Evolutionary conservation across 257 asterid species (phyloP).

Genomic region (Misopates orontium): DNA sequence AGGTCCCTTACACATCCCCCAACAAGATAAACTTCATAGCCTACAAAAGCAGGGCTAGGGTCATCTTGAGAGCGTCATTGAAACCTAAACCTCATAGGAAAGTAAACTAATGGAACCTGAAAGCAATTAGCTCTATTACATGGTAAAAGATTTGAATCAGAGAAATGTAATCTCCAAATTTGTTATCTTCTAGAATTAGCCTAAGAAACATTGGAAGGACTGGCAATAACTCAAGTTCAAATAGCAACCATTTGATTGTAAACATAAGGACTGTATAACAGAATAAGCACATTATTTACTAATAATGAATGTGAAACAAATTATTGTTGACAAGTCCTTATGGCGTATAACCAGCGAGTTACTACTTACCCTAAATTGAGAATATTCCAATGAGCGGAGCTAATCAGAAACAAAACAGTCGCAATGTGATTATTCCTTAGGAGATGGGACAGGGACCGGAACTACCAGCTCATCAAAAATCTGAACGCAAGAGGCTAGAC

Average conservation of each 20-base stretch:
- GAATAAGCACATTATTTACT: not conserved
- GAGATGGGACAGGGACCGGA: too few species aligned
- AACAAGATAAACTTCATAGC: slow-evolving; percentile 85
- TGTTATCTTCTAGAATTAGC: too few species aligned
- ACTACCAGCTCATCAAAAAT: not conserved
- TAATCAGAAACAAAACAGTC: not conserved
- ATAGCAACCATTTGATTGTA: not conserved
- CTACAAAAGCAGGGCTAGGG: slow-evolving; percentile 33
- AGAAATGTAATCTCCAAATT: not conserved
- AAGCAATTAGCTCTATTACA: slow-evolving; percentile 14
- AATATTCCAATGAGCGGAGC: not conserved
- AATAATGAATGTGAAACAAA: not conserved
- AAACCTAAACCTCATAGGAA: slow-evolving; percentile 14
- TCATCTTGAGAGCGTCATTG: slow-evolving; percentile 18
- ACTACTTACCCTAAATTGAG: not conserved
- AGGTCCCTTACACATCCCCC: slow-evolving; percentile 95
- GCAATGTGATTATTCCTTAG: not conserved
- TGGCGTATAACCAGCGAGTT: not conserved
- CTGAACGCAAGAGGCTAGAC: not conserved
- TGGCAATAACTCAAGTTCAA: not conserved
- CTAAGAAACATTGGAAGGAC: slow-evolving; percentile 12
- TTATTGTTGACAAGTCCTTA: not conserved
- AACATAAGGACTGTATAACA: not conserved
- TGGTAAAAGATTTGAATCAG: slow-evolving; percentile 8
- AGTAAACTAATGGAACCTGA: slow-evolving; percentile 6